A percentile compares a stretch with the other conserved stretches of the same genome.
phyloP scores from a whole-genome alignment of 495 filamentous ascomycete genomes.

The Xylaria palmicola region DNA sequence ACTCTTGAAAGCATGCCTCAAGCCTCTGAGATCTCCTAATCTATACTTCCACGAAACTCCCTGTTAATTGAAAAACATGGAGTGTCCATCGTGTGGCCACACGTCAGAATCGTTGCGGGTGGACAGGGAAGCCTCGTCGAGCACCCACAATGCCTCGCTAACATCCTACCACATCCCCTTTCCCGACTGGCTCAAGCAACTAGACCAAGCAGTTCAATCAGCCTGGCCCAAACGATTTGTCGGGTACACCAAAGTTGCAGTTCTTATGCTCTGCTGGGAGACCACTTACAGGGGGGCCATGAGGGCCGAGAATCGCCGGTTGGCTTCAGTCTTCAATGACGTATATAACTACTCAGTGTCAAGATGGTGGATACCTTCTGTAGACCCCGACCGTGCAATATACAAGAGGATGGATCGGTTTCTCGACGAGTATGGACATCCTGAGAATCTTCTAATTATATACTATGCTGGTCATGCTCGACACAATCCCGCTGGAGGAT shows the following conservation, averaged over 20 bases:
- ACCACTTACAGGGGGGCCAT: not conserved
- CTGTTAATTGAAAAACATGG: not conserved
- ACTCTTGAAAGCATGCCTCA: no score
- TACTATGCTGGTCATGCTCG: not conserved
- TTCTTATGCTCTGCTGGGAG: not conserved
- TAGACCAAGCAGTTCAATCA: not conserved
- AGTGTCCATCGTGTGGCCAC: not conserved
- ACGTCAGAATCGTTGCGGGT: not conserved
- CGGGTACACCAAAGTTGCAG: not conserved
- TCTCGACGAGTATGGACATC: not conserved
- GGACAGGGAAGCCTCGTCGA: not conserved
- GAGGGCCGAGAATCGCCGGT: not conserved
- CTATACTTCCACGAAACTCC: no score
- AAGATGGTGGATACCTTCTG: not conserved
- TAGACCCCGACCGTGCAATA: not conserved
- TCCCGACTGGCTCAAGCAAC: not conserved
- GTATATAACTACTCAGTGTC: not conserved
- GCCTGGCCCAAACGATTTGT: not conserved
- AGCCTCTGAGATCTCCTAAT: no score
- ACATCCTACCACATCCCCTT: not conserved
- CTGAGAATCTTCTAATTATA: not conserved
- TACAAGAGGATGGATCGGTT: not conserved
- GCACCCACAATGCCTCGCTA: not conserved
- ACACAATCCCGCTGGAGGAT: not conserved
- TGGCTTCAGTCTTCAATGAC: not conserved